Conservation (phyloP, 805 yeast species). For the Naumovozyma baii region DNA sequence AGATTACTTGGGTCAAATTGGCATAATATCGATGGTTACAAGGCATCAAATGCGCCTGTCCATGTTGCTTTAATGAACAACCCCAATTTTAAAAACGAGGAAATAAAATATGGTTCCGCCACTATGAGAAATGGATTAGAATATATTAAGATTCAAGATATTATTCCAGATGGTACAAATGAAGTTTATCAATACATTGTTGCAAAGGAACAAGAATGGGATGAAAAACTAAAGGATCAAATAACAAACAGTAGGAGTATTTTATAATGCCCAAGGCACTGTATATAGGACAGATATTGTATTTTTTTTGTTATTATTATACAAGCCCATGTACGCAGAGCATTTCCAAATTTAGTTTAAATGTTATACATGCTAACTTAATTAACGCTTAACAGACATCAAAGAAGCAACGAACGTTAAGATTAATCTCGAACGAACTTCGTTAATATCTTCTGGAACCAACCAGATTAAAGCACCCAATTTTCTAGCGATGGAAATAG, state of each 20-base stretch:
- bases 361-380: background rate
- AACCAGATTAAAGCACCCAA: conserved; percentile 96
- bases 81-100: conserved; percentile 38
- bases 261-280: conserved; percentile 29
- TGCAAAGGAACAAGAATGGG: conserved; percentile 56
- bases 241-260: conserved; percentile 42
- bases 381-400: conserved; percentile 50
- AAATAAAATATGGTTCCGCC: conserved; percentile 65
- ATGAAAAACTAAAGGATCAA: conserved; percentile 61
- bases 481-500: conserved; percentile 96
- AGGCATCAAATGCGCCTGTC: conserved; percentile 81
- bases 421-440: conserved; percentile 88
- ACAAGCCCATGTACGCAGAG: background rate
- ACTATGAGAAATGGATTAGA: conserved; percentile 55
- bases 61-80: conserved; percentile 48
- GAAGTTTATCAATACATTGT: conserved; percentile 62
- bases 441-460: conserved; percentile 98
- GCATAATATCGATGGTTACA: conserved; percentile 83
- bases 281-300: no score
- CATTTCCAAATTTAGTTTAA: background rate
- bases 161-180: conserved; percentile 54
- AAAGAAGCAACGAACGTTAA: conserved; percentile 91
- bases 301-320: background rate
- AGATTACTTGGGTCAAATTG: conserved; percentile 75
- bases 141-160: conserved; percentile 43